Base-by-base conservation (phyloP, 352 stramenopile genomes). In the Phytophthora macrochlamydospora region DNA sequence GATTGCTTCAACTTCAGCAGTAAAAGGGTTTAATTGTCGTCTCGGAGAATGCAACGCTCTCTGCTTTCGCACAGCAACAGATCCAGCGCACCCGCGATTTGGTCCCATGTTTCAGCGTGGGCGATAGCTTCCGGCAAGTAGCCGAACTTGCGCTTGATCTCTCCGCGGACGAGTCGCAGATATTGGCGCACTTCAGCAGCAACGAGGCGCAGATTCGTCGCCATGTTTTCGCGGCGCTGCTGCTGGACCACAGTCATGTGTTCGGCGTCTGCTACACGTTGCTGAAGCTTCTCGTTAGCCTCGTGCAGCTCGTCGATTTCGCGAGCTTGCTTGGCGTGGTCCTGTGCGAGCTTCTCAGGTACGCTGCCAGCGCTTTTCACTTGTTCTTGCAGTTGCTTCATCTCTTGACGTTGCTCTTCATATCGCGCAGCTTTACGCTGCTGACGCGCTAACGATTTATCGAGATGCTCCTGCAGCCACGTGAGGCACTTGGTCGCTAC, bases 71-170 rank as follows among this genome's bases (percentile, higher is more conserved):
- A 69, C 49, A 89, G 62, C 37, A 94, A 74, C 46, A 77, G 50
- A 33, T 89, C 78, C 7, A 92, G 64, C 5, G 82, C 83, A 14
- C 89, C 75, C 7, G 85, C 73, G 51, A 92, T 87, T 33, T 71
- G 69, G 14, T 73, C 44, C 83, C 83, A 94, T 60, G 64, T 80
- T 28, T 89, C 74, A 13, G 77, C 69, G 58, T 91, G 81, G 1
- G 82, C 71, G 54, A 94, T 92, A 12, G 83, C 73, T n/a, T 92
- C 83, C 6, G 83, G 86, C n/a, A 92, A 59, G 60, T 92, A 91
- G 11, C 83, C 83, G 50, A 92, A 94, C 54, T 92, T 92, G 49
- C 80, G 80, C 61, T 89, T 88, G 67, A 91, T 91, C 65, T 92
- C 83, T n/a, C 64, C 59, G 7, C 84, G 80, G 51, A 91, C 81